Conservation (phyloP, 495 filamentous ascomycete species). For the Penicillium cinerascens region DNA sequence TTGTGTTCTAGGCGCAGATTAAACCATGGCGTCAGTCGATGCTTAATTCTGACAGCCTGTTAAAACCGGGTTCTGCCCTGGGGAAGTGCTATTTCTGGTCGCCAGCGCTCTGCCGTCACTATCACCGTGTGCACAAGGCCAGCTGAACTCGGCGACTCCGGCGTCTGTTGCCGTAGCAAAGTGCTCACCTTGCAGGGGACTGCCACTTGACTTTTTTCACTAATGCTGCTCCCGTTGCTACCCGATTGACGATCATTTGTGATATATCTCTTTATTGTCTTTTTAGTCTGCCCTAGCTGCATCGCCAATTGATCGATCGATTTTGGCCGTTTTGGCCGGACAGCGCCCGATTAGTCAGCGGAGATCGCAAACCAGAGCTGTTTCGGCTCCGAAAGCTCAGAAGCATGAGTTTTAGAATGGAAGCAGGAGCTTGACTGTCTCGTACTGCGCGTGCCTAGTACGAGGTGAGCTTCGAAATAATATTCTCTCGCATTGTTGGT, state of each 20-base stretch:
- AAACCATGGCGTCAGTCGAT: conserved; percentile 11
- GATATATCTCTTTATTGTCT: neutral
- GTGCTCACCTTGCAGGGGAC: neutral
- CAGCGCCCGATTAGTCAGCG: neutral
- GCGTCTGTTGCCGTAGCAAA: conserved; percentile 3
- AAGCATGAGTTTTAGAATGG: neutral
- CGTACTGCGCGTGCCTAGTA: neutral
- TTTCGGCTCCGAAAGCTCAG: neutral
- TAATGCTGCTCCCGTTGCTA: neutral
- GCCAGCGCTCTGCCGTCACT: neutral
- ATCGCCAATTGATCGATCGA: neutral
- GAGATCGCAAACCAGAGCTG: neutral
- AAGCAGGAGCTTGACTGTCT: neutral
- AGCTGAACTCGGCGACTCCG: neutral
- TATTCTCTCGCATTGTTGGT: neutral
- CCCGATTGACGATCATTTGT: neutral
- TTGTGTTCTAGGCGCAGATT: neutral
- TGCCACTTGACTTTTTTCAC: neutral
- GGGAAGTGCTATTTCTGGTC: neutral
- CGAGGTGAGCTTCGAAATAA: neutral
- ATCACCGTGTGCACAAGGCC: neutral
- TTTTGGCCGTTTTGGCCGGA: neutral
- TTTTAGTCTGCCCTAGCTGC: neutral
- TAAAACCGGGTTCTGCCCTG: conserved; percentile 12
- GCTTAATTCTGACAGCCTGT: conserved; percentile 10